A percentile compares a stretch with the other conserved stretches of the same genome.
phyloP scores from a whole-genome alignment of 345 rosid species.

The Eucalyptus camaldulensis region DNA sequence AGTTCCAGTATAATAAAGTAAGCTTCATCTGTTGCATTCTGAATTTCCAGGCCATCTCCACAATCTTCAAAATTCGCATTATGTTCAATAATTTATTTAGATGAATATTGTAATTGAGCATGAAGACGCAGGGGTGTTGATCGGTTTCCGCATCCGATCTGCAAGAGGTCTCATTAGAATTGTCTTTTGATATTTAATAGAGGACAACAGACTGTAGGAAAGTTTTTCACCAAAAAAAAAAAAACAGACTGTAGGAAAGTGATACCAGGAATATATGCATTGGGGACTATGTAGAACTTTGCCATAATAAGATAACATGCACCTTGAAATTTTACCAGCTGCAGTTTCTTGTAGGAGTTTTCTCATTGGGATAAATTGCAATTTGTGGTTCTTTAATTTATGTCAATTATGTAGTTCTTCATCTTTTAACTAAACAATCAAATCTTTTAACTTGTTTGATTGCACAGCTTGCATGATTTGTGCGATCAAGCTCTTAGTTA shows the following conservation, averaged over 20 bases:
- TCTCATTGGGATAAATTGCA: not conserved
- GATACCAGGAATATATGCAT: not conserved
- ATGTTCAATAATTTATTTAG: not conserved
- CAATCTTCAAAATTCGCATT: not conserved
- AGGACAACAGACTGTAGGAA: not conserved
- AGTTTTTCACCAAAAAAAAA: not conserved
- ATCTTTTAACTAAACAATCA: not conserved
- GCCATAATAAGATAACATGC: not conserved
- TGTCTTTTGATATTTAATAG: not conserved
- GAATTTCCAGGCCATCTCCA: not conserved
- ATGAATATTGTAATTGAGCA: not conserved
- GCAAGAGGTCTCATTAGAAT: not conserved
- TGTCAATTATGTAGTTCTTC: not conserved
- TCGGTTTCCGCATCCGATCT: not conserved
- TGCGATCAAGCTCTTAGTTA: not conserved
- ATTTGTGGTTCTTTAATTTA: not conserved
- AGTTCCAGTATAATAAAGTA: conserved; percentile 73
- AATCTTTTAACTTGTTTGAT: not conserved
- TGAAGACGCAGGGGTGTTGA: not conserved
- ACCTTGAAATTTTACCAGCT: not conserved
- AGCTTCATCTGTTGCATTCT: not conserved
- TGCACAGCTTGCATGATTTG: not conserved
- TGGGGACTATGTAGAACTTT: not conserved
- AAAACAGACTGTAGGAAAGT: not conserved
- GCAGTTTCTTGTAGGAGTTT: not conserved